A percentile compares a stretch with the other conserved stretches of the same genome.
phyloP scores from a whole-genome alignment of 2,329 filamentous ascomycete genomes.

The Hypoxylon sp. region DNA sequence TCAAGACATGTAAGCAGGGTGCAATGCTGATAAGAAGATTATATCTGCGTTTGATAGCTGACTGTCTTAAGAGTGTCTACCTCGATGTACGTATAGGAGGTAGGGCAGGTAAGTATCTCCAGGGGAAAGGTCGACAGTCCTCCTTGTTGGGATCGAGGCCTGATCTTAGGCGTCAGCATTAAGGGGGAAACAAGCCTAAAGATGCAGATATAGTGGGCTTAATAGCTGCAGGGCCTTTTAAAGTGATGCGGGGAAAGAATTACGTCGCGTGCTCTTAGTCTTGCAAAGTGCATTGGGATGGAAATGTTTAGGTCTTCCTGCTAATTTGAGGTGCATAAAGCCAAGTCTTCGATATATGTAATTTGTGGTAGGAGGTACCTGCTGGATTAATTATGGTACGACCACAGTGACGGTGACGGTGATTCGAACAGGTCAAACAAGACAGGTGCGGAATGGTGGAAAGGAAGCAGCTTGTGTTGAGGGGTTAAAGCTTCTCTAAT shows the following conservation, averaged over 20 bases:
- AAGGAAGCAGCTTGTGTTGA: constrained; percentile 15
- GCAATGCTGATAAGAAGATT: background rate
- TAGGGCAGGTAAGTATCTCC: no score
- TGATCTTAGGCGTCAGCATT: constrained; percentile 22
- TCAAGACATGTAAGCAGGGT: no score
- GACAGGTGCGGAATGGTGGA: constrained; percentile 12
- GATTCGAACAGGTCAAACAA: constrained; percentile 1
- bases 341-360: constrained; percentile 4
- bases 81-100: no score
- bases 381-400: constrained; percentile 1
- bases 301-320: constrained; percentile 7
- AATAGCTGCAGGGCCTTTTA: constrained; percentile 10
- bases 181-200: constrained; percentile 6
- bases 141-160: constrained; percentile 16
- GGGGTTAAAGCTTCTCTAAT: constrained; percentile 36
- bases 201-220: constrained; percentile 13
- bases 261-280: constrained; percentile 19
- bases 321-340: constrained; percentile 17
- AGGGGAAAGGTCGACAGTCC: constrained; percentile 7
- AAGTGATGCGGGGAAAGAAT: constrained; percentile 27
- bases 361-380: constrained; percentile 1
- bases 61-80: constrained; percentile 1
- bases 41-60: constrained; percentile 5
- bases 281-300: constrained; percentile 11
- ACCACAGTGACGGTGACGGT: no score